Evolutionary conservation across 768 basidiomycete genomes (phyloP), one percentile per base, ranked within the genome.

Genomic region (Exidia glandulosa): DNA sequence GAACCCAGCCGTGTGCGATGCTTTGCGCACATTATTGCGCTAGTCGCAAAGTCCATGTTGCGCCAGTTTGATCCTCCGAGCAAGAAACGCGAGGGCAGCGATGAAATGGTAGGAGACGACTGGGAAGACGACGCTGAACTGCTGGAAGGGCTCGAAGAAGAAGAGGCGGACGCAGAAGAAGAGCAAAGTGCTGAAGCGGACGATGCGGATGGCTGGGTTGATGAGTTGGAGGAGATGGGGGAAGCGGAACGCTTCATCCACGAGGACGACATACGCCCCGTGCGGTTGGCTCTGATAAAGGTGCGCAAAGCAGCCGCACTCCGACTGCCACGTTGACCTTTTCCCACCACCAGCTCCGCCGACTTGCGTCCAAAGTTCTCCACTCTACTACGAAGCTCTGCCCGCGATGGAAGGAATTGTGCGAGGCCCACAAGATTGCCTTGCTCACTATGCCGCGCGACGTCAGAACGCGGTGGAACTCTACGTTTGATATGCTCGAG

Each of bases 401-500:
- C 0, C 74, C 73, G 0, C 50, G 56, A 19, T 76, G 75, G 73
- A 50, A 64, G 1, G 19, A 47, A 0, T 60, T 50, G 4, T 50
- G 72, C 0, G 12, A 63, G 2, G 60, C 64, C 1, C 48, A 61
- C 5, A 37, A 64, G 0, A 55, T 73, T 2, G 9, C 50, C 0
- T 10, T n/a, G 0, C 59, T 64, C 2, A 66, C 69, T 16, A 73
- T 77, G 63, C 75, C 75, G 1, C 66, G 70, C 2, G 72, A 79
- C 60, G 71, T 78, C 1, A 27, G 59, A 2, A 76, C 75, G 0
- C 61, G 68, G 0, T 77, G 75, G 76, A 75, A 76, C 48, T 74
- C 70, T 4, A 74, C 70, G 0, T 74, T 63, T 41, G 66, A 75
- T 56, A 76, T 78, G 74, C 61, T 77, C 1, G 48, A 65, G 1